phyloP scores from a whole-genome alignment of 1,139 yeast species.

The Meyerozyma carpophila region DNA sequence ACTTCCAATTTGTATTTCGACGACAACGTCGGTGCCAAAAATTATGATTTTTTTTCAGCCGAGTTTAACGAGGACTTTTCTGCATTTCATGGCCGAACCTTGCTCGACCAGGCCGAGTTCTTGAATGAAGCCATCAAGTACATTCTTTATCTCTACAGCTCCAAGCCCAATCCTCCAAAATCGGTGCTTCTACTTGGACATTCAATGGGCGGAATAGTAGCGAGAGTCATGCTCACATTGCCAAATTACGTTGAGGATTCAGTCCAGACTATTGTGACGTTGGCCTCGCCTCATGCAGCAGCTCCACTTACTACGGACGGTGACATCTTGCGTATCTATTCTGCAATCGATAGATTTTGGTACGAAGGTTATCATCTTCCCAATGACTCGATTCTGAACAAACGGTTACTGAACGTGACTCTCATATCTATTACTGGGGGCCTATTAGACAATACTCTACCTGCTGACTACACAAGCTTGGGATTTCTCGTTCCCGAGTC shows the following conservation, averaged over 20 bases:
- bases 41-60: conserved; percentile 78
- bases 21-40: conserved; percentile 30
- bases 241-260: conserved; percentile 70
- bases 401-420: conserved; percentile 45
- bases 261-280: conserved; percentile 77
- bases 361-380: conserved; percentile 50
- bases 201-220: conserved; percentile 96
- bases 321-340: conserved; percentile 70
- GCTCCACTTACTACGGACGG: conserved; percentile 97
- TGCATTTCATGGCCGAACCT: conserved; percentile 91
- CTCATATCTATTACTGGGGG: conserved; percentile 91
- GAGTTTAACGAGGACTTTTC: conserved; percentile 96
- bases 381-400: conserved; percentile 5
- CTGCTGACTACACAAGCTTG: conserved; percentile 87
- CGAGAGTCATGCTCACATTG: conserved; percentile 72
- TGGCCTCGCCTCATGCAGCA: conserved; percentile 90
- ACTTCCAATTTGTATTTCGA: conserved; percentile 48
- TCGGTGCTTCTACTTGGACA: conserved; percentile 85
- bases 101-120: conserved; percentile 92
- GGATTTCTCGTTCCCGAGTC: conserved; percentile 63
- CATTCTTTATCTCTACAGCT: conserved; percentile 60
- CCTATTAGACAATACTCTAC: conserved; percentile 69
- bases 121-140: conserved; percentile 80
- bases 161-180: conserved; percentile 38
- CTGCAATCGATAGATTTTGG: conserved; percentile 80